These are phyloP conservation scores for Talinum fruticosum DNA, from an alignment of 148 eudicot species.

Conservation along the genomic window DNA sequence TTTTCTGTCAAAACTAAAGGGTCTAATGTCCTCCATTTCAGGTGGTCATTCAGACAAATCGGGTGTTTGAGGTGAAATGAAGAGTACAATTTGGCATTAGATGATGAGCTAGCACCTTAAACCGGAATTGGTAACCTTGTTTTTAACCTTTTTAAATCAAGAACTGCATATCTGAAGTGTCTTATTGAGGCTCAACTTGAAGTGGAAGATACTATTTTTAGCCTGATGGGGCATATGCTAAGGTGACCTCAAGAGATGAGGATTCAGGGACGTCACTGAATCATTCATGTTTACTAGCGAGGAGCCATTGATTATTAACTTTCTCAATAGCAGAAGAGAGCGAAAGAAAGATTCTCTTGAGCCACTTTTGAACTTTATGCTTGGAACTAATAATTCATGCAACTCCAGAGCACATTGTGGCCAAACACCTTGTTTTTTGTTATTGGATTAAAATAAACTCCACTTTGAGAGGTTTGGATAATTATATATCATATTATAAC, in stretches of 20 bases:
- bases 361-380: not conserved
- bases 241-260: not conserved
- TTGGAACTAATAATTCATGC: not conserved
- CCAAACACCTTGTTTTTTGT: no score
- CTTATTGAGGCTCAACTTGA: not conserved
- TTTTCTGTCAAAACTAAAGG: not conserved
- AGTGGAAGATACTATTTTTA: no score
- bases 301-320: not conserved
- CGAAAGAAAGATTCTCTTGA: not conserved
- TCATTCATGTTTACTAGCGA: not conserved
- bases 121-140: no score
- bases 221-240: not conserved
- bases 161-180: not conserved
- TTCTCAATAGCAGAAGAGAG: not conserved
- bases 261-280: not conserved
- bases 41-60: not conserved
- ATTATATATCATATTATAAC: no score
- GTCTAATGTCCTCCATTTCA: not conserved
- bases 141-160: not conserved
- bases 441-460: no score
- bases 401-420: not conserved
- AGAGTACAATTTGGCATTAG: not conserved
- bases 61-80: not conserved
- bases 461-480: no score
- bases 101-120: not conserved